Evolutionary conservation across 139 green algal species (phyloP), one percentile per base, ranked within the genome.

Genomic region (Protoeuglena noctilucae): DNA sequence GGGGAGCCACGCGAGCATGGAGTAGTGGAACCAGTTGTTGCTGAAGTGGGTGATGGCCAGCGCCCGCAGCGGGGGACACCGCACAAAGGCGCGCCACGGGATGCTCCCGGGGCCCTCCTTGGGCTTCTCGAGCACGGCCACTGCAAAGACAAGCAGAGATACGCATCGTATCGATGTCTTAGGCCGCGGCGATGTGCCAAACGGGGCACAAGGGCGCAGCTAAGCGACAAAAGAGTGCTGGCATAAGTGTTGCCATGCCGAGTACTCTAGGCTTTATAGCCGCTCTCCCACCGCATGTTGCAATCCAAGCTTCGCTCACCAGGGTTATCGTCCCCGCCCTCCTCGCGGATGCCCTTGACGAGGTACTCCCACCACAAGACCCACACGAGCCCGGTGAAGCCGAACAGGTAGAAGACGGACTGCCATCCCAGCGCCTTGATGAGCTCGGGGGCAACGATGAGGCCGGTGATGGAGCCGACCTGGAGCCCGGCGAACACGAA

Each of bases 11-110:
- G 91, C 80, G 52, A 94, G 71, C 73, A 97, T 86, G 17, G 79
- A 85, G 77, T 94, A 96, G 56, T 94, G 79, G 56, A 92, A 85
- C 86, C 88, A 96, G 72, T 97, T 95, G 66, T 95, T 88, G 72
- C 77, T 87, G 57, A 96, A 97, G 73, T 98, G 91, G 2, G 80
- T 87, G 66, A 82, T 93, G 14, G 75, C 79, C 19, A 98, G 72
- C 3, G 79, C 88, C 21, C 66, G 69, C 9, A 96, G 62, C 29
- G 83, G 66, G 3, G 22, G 46, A 40, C 57, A 73, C 41, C 75
- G 68, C 40, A 95, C 61, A 62, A 96, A 92, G 1, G 70, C 74
- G 14, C 89, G 67, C 81, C 82, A 97, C 5, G 89, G 89, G 30
- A 96, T n/a, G n/a, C n/a, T n/a, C n/a, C n/a, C n/a, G n/a, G 51